These are phyloP conservation scores for Verticillium klebahnii DNA, from an alignment of 2,329 filamentous ascomycete species.

Conservation along the genomic window DNA sequence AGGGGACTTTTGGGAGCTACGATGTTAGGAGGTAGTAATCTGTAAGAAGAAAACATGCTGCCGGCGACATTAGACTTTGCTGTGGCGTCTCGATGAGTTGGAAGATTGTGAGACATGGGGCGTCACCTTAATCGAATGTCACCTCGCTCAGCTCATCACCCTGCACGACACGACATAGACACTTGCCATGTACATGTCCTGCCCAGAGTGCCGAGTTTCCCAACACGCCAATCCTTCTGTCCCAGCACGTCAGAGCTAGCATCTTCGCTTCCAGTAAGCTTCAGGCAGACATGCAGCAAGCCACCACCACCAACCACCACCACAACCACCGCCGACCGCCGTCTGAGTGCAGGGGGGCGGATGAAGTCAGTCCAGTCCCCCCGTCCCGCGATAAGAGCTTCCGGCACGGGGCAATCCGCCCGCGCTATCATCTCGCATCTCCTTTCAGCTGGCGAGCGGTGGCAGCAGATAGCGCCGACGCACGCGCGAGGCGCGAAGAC, in stretches of 20 bases:
- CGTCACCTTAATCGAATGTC: not conserved
- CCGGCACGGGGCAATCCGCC: not conserved
- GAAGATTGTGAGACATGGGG: not conserved
- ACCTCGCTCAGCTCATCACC: not conserved
- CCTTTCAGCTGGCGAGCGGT: not conserved
- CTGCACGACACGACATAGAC: not conserved
- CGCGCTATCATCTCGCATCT: not conserved
- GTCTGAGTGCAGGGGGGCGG: not conserved
- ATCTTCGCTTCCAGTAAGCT: not conserved
- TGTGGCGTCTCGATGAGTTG: not conserved
- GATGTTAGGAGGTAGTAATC: not conserved
- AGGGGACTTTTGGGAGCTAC: not conserved
- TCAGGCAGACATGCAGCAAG: not conserved
- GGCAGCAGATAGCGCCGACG: not conserved
- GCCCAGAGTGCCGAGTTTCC: too few species aligned
- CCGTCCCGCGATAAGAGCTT: not conserved
- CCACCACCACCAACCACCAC: not conserved
- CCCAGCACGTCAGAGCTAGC: not conserved
- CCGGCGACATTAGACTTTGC: not conserved
- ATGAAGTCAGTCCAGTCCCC: not conserved
- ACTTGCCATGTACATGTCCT: too few species aligned
- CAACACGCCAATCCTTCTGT: not conserved
- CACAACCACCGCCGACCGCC: not conserved
- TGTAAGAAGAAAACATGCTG: not conserved
- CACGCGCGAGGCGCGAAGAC: not conserved